Evolutionary conservation across 164 flowering plant genomes (phyloP).

Genomic region (Tinospora cordifolia): DNA sequence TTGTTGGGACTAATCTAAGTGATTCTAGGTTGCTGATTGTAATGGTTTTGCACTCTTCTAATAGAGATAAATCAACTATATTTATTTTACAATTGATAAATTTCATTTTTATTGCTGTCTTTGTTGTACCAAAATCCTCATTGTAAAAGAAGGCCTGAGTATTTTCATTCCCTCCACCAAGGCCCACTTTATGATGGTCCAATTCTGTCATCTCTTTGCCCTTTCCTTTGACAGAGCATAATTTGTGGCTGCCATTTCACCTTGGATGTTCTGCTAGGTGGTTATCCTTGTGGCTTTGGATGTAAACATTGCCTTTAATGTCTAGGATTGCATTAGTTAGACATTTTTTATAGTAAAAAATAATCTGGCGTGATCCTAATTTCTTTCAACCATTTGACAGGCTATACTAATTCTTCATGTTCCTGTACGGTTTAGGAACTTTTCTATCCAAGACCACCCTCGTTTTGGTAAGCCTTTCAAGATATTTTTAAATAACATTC

Average conservation of each 20-base stretch:
- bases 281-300: background rate
- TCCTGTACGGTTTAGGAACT: slow-evolving; percentile 66
- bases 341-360: background rate
- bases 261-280: background rate
- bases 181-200: background rate
- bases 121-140: background rate
- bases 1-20: background rate
- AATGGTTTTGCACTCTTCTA: background rate
- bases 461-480: slow-evolving; percentile 49
- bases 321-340: background rate
- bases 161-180: background rate
- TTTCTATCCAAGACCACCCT: slow-evolving; percentile 39
- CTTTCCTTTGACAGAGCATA: background rate
- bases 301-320: background rate
- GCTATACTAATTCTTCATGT: slow-evolving; percentile 83
- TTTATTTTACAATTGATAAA: background rate
- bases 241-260: background rate
- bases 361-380: slow-evolving; percentile 5
- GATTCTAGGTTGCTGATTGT: background rate
- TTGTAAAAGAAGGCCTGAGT: background rate
- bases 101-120: background rate
- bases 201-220: background rate
- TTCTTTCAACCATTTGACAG: slow-evolving; percentile 32
- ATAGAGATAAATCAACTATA: background rate
- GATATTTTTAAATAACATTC: background rate